phyloP scores from a whole-genome alignment of 2,329 filamentous ascomycete genomes.

The Epichloe elymi region DNA sequence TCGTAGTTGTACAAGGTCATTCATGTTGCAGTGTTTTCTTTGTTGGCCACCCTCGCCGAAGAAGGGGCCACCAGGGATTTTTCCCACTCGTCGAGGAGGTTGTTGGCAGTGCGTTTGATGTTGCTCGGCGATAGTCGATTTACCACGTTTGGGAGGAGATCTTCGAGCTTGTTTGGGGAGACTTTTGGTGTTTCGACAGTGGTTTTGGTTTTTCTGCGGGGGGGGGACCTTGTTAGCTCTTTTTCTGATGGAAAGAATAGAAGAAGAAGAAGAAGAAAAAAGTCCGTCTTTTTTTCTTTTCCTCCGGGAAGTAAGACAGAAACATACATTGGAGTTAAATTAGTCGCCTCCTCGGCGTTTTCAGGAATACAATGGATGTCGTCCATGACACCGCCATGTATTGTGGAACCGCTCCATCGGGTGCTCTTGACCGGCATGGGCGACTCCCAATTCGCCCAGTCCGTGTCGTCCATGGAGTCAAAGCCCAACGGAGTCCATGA shows the following conservation, averaged over 20 bases:
- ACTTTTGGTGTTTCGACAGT: conserved; percentile 19
- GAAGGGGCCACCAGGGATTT: conserved; percentile 30
- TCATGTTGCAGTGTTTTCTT: conserved; percentile 18
- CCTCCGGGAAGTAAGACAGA: neutral
- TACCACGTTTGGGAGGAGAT: conserved; percentile 56
- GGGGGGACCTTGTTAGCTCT: neutral
- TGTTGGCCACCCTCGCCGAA: conserved; percentile 10
- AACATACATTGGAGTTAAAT: conserved; percentile 16
- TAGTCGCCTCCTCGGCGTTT: conserved; percentile 30
- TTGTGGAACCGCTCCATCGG: conserved; percentile 51
- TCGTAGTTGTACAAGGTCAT: neutral
- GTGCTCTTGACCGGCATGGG: conserved; percentile 41
- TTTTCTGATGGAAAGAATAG: neutral
- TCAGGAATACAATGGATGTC: conserved; percentile 35
- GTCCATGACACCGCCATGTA: conserved; percentile 26
- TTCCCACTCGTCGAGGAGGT: conserved; percentile 86
- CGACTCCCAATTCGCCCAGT: conserved; percentile 54
- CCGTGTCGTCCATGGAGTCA: conserved; percentile 45
- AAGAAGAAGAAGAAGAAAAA: neutral
- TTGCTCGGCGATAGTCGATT: conserved; percentile 62
- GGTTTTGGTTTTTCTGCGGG: conserved; percentile 20
- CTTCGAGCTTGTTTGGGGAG: conserved; percentile 32
- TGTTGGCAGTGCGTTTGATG: conserved; percentile 69
- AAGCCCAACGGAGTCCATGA: conserved; percentile 47
- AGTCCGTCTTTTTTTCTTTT: neutral